phyloP scores from a whole-genome alignment of 352 stramenopile genomes.

The Globisporangium cystogenes region DNA sequence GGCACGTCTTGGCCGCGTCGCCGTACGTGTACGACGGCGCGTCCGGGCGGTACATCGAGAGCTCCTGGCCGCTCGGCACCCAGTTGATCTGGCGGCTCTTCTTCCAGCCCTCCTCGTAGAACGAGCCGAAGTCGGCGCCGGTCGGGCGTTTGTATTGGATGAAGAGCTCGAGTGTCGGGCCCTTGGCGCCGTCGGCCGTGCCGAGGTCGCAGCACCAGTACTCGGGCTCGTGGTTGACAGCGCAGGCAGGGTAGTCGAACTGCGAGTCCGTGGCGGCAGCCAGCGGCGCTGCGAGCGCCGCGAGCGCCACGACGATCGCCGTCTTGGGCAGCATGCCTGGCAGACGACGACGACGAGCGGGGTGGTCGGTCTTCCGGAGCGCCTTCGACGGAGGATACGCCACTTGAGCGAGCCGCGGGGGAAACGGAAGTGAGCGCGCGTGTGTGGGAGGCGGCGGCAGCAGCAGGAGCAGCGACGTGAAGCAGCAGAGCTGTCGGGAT shows the following conservation, averaged over 20 bases:
- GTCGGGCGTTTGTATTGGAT: constrained; percentile 52
- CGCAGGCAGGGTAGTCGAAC: constrained; percentile 49
- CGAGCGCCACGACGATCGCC: constrained; percentile 10
- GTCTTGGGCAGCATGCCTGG: constrained; percentile 6
- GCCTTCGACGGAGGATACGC: neutral
- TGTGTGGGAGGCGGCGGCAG: too few relatives aligned
- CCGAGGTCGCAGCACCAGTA: constrained; percentile 57
- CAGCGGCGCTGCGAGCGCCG: constrained; percentile 16
- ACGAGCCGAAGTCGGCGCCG: constrained; percentile 32
- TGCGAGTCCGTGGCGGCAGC: constrained; percentile 37
- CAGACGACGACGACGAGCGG: neutral
- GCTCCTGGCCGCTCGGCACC: constrained; percentile 23
- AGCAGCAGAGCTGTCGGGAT: too few relatives aligned
- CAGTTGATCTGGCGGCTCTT: constrained; percentile 65
- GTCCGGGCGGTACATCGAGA: constrained; percentile 56
- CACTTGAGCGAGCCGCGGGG: neutral
- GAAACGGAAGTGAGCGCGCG: neutral
- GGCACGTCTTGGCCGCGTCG: constrained; percentile 36
- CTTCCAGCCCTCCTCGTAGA: constrained; percentile 65
- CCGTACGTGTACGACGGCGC: constrained; percentile 56
- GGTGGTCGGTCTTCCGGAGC: neutral
- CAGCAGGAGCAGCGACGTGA: too few relatives aligned
- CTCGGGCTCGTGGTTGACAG: constrained; percentile 46
- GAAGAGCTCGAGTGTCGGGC: constrained; percentile 41
- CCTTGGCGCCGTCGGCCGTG: constrained; percentile 18